These are phyloP conservation scores for Penicillium concentricum DNA, from an alignment of 2,329 filamentous ascomycete species.

Conservation along the genomic window DNA sequence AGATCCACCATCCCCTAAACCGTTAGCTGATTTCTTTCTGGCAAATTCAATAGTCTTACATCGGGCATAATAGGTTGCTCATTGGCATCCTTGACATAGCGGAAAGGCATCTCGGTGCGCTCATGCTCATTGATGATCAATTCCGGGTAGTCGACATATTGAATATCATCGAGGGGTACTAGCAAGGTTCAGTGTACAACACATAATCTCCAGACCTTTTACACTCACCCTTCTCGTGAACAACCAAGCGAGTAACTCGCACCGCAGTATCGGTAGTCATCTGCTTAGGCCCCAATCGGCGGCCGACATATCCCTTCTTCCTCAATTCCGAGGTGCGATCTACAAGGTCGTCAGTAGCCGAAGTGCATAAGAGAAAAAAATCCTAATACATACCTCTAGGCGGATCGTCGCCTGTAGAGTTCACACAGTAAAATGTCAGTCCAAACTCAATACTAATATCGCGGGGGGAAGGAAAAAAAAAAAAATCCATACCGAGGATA, in stretches of 20 bases:
- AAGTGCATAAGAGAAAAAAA: not conserved
- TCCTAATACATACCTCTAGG: conserved; percentile 68
- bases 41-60: conserved; percentile 54
- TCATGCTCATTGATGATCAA: conserved; percentile 87
- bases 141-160: conserved; percentile 85
- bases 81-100: conserved; percentile 76
- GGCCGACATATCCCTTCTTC: conserved; percentile 86
- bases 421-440: conserved; percentile 5
- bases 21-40: conserved; percentile 19
- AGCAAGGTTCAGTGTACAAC: not conserved
- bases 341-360: conserved; percentile 35
- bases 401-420: conserved; percentile 75
- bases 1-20: conserved; percentile 86
- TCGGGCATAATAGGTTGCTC: conserved; percentile 88
- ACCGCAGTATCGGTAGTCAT: conserved; percentile 99
- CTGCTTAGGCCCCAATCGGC: conserved; percentile 85
- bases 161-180: conserved; percentile 77
- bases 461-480: conserved; percentile 9
- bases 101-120: conserved; percentile 96
- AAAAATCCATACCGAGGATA: conserved; percentile 69
- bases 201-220: not conserved
- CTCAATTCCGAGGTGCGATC: conserved; percentile 94
- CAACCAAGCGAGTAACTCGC: conserved; percentile 84
- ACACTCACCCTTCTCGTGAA: conserved; percentile 70
- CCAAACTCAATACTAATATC: not conserved